Base-by-base conservation (phyloP, 805 yeast species). In the Hanseniaspora pseudoguilliermondii region DNA sequence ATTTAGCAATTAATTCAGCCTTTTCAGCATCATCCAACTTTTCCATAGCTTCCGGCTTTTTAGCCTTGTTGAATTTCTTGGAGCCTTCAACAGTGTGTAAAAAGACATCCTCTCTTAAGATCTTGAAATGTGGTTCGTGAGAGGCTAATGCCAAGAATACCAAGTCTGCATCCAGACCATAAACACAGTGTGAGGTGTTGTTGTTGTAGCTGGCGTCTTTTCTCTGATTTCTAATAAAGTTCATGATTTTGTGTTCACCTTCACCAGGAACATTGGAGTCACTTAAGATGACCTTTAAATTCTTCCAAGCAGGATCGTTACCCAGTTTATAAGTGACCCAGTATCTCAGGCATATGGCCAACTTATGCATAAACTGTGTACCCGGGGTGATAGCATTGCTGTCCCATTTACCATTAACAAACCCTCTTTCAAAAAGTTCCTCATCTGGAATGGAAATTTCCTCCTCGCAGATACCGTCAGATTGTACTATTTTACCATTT, bases 201-300 rank as follows among this genome's bases (percentile, higher is more conserved):
- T 97, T 96, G 65, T 87, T 79, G 69, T 91, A 86, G 65, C 82
- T 81, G 0, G 95, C 86, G 62, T 86, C 93, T 42, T 84, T 78
- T 62, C 97, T 76, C 67, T 90, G 97, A 43, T 86, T 79, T 64
- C 99, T 80, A 57, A 93, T 85, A 66, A 90, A 93, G 64, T 85
- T 89, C 98, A 93, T 93, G 63, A 93, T 83, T 69, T 93, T 93
- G 73, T 93, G 99, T 69, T 93, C 99, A 66, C 99, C 99, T 75
- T 93, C 99, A 59, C 99, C 99, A 1, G 99, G 98, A 15, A 91
- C 97, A 0, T 95, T 83, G 34, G 96, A 95, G 67, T 91, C 99
- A 64, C 95, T 84, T 47, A 93, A 83, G 25, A 93, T 85, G 6
- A 93, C 89, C 69, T 93, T 93, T 49, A 91, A 71, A 58, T 83